Evolutionary conservation across 306 rosid species (phyloP).

Genomic region (Acacia melanoxylon): DNA sequence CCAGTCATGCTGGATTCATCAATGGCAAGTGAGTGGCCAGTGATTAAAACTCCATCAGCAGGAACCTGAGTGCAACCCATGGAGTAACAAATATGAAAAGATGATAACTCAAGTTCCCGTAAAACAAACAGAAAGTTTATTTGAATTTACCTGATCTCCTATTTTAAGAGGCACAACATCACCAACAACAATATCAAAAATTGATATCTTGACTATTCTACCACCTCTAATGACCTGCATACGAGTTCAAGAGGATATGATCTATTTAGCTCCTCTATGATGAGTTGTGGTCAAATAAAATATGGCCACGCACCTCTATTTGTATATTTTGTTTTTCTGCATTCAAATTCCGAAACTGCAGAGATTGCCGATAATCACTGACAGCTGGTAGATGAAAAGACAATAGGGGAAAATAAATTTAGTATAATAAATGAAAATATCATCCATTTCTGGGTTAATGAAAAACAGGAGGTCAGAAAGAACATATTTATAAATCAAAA

Average conservation of each 20-base stretch:
- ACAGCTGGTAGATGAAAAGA: conserved; percentile 58
- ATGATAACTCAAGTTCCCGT: conserved; percentile 1
- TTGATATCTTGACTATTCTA: conserved; percentile 68
- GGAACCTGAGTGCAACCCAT: conserved; percentile 62
- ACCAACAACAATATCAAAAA: conserved; percentile 96
- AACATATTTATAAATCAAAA: conserved; percentile 8
- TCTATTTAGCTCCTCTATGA: conserved; percentile 27
- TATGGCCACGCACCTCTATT: conserved; percentile 69
- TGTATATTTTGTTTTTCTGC: conserved; percentile 88
- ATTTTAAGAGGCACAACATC: conserved; percentile 92
- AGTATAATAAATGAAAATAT: conserved; percentile 7
- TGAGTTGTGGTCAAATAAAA: conserved; percentile 6
- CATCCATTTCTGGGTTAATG: conserved; percentile 15
- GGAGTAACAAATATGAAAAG: conserved; percentile 7
- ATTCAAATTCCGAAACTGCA: conserved; percentile 89
- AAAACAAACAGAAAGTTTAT: conserved; percentile 32
- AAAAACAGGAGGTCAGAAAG: not conserved
- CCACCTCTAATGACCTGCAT: conserved; percentile 89
- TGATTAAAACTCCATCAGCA: conserved; percentile 87
- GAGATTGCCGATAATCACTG: conserved; percentile 94
- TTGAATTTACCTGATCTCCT: conserved; percentile 82
- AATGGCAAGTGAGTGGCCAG: conserved; percentile 85
- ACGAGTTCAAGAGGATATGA: conserved; percentile 32
- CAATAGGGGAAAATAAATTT: conserved; percentile 24
- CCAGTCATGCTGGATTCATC: conserved; percentile 99